Evolutionary conservation across 23 red algal species (phyloP).

Genomic region (Chondrus crispus): DNA sequence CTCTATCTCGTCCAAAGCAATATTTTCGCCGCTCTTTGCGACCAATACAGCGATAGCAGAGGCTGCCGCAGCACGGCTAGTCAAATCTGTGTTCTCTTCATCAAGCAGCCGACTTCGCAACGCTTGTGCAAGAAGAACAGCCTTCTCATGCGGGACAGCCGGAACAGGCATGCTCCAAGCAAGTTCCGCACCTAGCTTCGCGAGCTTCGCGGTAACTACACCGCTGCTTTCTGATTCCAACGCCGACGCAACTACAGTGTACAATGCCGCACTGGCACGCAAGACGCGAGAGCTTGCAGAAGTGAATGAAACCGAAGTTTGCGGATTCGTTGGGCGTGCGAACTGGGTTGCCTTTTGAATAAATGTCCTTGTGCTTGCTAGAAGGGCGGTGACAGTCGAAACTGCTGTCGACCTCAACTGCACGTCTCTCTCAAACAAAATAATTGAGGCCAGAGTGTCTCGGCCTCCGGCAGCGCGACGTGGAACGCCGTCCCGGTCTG

Average conservation of each 20-base stretch:
- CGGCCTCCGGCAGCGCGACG: not conserved
- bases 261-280: not conserved
- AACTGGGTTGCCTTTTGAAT: constrained; percentile 17
- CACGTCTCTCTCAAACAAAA: constrained; percentile 13
- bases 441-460: constrained; percentile 9
- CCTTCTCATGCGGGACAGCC: not conserved
- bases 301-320: not conserved
- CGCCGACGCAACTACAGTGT: not conserved
- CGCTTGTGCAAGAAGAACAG: not conserved
- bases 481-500: not conserved
- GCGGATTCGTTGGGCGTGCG: not conserved
- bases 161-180: not conserved
- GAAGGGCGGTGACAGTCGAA: not conserved
- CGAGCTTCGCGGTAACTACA: constrained; percentile 25
- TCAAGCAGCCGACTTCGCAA: not conserved
- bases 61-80: not conserved
- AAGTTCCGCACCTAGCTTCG: not conserved
- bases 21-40: no score
- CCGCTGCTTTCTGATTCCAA: not conserved
- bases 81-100: constrained; percentile 8
- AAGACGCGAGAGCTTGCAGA: not conserved
- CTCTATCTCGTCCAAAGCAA: no score
- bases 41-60: constrained; percentile 28
- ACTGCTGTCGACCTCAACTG: not conserved
- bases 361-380: constrained; percentile 1